A percentile compares a stretch with the other conserved stretches of the same genome.
Conservation (phyloP, 2,329 filamentous ascomycete genomes). For the Aspergillus glaucus region DNA sequence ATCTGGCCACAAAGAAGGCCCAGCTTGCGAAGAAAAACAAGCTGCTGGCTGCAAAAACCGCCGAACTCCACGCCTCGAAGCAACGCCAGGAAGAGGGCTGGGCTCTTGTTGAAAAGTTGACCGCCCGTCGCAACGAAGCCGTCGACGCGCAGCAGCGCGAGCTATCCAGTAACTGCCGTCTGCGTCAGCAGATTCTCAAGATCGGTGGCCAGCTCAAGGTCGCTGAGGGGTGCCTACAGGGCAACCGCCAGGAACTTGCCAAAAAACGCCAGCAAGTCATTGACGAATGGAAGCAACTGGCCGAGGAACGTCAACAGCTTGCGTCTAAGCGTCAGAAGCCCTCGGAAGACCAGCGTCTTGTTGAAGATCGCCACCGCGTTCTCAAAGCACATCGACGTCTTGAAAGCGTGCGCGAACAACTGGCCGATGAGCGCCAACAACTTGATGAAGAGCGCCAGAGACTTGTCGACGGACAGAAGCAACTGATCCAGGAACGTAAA, state of each 20-base stretch:
- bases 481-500: too few species aligned
- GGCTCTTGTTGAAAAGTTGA: conserved; percentile 1
- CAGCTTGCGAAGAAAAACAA: conserved; percentile 1
- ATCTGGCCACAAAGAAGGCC: conserved; percentile 1
- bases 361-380: not conserved
- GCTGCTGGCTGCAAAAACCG: conserved; percentile 1
- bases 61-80: conserved; percentile 6
- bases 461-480: not conserved
- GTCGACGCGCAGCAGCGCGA: not conserved
- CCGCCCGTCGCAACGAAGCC: not conserved
- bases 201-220: conserved; percentile 1
- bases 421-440: not conserved
- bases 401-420: not conserved
- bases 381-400: not conserved
- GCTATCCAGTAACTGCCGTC: not conserved
- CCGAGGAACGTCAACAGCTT: not conserved
- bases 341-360: not conserved
- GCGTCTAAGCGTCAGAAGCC: not conserved
- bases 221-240: not conserved
- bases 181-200: conserved; percentile 5
- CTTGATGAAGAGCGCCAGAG: not conserved
- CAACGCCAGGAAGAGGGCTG: conserved; percentile 2
- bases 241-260: not conserved
- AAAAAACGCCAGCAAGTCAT: conserved; percentile 1
- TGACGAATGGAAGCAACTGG: not conserved